Evolutionary conservation across 139 green algal genomes (phyloP).

Genomic region (Tetradesmus lagerheimii): DNA sequence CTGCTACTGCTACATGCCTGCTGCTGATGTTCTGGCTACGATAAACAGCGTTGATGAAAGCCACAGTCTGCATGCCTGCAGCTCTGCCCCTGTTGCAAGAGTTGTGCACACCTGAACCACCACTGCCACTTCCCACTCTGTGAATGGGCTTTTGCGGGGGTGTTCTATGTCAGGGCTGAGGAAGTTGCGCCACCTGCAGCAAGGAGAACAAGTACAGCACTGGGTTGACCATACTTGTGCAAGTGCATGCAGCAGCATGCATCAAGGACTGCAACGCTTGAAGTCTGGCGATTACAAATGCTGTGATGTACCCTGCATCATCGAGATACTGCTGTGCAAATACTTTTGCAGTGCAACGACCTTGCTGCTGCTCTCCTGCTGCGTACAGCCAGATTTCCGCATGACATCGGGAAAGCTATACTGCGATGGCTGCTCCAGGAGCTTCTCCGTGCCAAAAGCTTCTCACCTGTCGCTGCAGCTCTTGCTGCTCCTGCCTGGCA

Average conservation of each 20-base stretch:
- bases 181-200: constrained; percentile 53
- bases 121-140: constrained; percentile 52
- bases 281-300: too few species aligned
- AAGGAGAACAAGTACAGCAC: neutral
- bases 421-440: too few species aligned
- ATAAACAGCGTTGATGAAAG: neutral
- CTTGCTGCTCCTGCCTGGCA: constrained; percentile 48
- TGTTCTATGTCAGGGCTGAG: constrained; percentile 53
- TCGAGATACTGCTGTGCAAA: too few species aligned
- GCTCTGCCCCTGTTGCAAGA: neutral
- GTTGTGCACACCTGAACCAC: constrained; percentile 46
- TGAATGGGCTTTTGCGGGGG: constrained; percentile 52
- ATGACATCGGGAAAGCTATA: neutral
- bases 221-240: neutral
- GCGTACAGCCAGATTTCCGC: neutral
- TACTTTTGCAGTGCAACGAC: neutral
- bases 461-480: constrained; percentile 48
- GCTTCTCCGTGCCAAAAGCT: too few species aligned
- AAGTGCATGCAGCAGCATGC: neutral
- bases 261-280: neutral
- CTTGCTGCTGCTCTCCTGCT: neutral
- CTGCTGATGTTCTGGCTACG: neutral
- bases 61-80: neutral
- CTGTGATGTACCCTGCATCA: too few species aligned
- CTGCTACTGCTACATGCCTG: neutral